phyloP scores from a whole-genome alignment of 139 green algal genomes.

The Haematococcus lacustris region DNA sequence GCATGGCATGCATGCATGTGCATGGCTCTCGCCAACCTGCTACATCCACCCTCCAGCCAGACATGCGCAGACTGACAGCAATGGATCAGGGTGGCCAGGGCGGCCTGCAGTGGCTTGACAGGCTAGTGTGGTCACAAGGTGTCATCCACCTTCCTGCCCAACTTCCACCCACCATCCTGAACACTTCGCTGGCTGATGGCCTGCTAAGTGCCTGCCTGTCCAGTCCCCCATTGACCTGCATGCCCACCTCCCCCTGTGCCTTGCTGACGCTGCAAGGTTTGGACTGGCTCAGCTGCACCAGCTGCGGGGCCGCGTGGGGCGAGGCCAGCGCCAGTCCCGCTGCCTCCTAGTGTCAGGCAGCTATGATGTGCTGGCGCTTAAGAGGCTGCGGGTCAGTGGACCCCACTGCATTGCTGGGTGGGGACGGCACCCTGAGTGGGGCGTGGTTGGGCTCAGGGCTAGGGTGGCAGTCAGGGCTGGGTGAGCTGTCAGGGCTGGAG shows the following conservation, averaged over 20 bases:
- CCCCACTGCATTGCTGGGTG: background rate
- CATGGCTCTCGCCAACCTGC: background rate
- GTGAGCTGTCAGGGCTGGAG: background rate
- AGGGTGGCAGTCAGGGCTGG: background rate
- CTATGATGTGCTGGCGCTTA: background rate
- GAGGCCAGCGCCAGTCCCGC: slow-evolving; percentile 27
- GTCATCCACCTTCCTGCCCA: too few relatives aligned
- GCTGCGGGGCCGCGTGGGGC: slow-evolving; percentile 78
- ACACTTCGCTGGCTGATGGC: too few relatives aligned
- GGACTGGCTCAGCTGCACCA: slow-evolving; percentile 93
- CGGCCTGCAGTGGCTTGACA: background rate
- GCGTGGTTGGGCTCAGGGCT: background rate
- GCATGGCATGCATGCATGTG: background rate
- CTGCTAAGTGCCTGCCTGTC: too few relatives aligned
- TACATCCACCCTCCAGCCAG: background rate
- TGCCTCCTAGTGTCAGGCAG: slow-evolving; percentile 21
- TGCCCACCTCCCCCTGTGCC: too few relatives aligned
- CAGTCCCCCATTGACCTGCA: too few relatives aligned
- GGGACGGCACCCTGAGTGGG: background rate
- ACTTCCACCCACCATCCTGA: too few relatives aligned
- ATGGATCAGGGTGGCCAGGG: background rate
- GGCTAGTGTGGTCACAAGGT: too few relatives aligned
- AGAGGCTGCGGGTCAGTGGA: background rate
- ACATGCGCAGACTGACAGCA: background rate
- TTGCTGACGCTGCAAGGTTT: slow-evolving; percentile 38